Evolutionary conservation across 2,329 filamentous ascomycete species (phyloP), one percentile per base, ranked within the genome.

Genomic region (Furcasterigmium furcatum): DNA sequence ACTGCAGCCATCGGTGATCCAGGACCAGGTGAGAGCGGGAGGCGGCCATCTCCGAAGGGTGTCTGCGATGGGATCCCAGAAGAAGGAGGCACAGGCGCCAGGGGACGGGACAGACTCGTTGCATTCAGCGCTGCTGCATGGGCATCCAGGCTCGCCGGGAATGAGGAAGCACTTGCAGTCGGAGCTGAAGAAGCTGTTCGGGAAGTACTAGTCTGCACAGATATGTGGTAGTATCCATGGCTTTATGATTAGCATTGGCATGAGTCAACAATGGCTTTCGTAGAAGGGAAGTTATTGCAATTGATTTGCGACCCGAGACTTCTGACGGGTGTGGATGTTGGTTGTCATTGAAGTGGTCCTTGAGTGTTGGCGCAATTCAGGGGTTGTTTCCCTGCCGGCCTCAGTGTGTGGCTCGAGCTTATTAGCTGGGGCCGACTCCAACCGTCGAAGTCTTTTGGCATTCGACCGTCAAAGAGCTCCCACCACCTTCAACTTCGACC

Each of bases 121-220:
- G 29, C 27, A 34, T 21, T 42, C 40, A 14, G n/a, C 4, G 19
- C 19, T 18, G n/a, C 5, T 12, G n/a, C 29, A 30, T 9, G 29
- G 29, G 9, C 19, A n/a, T 13, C 25, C 41, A 4, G 38, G n/a
- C 4, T 43, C 43, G n/a, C n/a, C 22, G 13, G 20, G 41, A 8
- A 48, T 18, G 34, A 48, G 25, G 38, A 43, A 41, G 24, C 41
- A 49, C n/a, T 16, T 46, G 38, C 41, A 34, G 5, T 30, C 32
- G 22, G 43, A 45, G 24, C 32, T 50, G 40, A 44, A 36, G 38
- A 51, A 41, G 27, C 18, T 51, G 18, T 52, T 52, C 16, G 50
- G 46, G n/a, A 51, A 46, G 38, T 44, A 32, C 18, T 30, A 30
- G 14, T 39, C 14, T 10, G 12, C 16, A 38, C 18, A n/a, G n/a